phyloP scores from a whole-genome alignment of 1,284 basidiomycete genomes.

The Microbotryomycetes sp. region DNA sequence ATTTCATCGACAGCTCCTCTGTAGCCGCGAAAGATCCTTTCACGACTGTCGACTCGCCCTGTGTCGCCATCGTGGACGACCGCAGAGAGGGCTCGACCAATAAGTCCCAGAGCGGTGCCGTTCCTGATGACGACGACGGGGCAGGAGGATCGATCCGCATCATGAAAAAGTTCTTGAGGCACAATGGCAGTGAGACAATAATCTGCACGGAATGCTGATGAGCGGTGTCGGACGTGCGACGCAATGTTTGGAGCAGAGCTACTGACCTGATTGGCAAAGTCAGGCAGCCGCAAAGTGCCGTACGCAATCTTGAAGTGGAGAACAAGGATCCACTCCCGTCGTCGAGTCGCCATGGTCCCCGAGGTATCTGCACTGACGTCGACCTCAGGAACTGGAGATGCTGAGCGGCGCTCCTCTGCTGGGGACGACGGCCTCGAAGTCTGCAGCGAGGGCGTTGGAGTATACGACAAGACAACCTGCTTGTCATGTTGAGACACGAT shows the following conservation, averaged over 20 bases:
- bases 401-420: not conserved
- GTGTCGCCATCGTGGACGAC: not conserved
- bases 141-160: conserved; percentile 5
- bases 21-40: conserved; percentile 20
- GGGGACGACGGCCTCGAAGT: not conserved
- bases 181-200: conserved; percentile 15
- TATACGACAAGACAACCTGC: not conserved
- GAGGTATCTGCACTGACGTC: not conserved
- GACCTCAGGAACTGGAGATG: not conserved
- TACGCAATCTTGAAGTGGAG: not conserved
- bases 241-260: not conserved
- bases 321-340: not conserved
- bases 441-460: not conserved
- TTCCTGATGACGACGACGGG: not conserved
- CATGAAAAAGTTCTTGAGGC: conserved; percentile 14
- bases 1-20: conserved; percentile 4
- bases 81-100: conserved; percentile 16
- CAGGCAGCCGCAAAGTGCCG: not conserved
- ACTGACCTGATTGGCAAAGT: not conserved
- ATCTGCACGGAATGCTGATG: conserved; percentile 6
- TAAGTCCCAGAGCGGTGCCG: conserved; percentile 14
- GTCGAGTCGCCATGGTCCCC: not conserved
- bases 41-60: not conserved
- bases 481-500: not conserved
- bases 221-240: not conserved